Base-by-base conservation (phyloP, 2,329 filamentous ascomycete genomes). In the Hypoxylon sp. region DNA sequence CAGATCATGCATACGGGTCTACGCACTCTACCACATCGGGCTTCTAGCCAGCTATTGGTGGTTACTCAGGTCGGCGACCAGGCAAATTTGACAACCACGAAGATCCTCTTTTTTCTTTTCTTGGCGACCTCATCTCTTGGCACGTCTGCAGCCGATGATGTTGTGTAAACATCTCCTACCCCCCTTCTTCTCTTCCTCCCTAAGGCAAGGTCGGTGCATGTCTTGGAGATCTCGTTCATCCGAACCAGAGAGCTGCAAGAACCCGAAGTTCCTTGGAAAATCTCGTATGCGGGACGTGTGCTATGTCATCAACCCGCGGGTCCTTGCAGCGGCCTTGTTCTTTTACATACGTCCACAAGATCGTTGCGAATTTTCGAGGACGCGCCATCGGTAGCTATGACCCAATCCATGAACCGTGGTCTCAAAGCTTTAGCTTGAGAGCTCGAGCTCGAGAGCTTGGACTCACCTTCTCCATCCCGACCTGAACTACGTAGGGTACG, bases 11-110 rank as follows among this genome's bases (percentile, higher is more conserved):
- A 60, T 58, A 49, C n/a, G n/a, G 56, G 60, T 62, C 56, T n/a
- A 45, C 62, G 61, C 62, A 65, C 56, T 60, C 54, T 55, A 57
- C 49, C 35, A 62, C 61, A 45, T 66, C 63, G 63, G 63, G 63
- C 61, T 64, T 55, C 53, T 31, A 48, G 62, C 57, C 55, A 60
- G 55, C 56, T 55, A 55, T 53, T 57, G 31, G 33, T 61, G 59
- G 62, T 66, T 66, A 64, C 64, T 64, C 64, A 66, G 62, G 64
- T 66, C 64, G 64, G 59, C 64, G 64, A 66, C 64, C 59, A 64
- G 53, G 41, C 58, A 66, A 63, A 58, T 64, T n/a, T 66, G 64
- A 63, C 57, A 64, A 58, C 57, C 55, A 48, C 55, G 64, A 58
- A 63, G 62, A 64, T 66, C 64, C 48, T 49, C 48, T 60, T 57